Evolutionary conservation across 371 early-diverging fungal species (phyloP), one percentile per base, ranked within the genome.

Genomic region (Mucor irregularis): DNA sequence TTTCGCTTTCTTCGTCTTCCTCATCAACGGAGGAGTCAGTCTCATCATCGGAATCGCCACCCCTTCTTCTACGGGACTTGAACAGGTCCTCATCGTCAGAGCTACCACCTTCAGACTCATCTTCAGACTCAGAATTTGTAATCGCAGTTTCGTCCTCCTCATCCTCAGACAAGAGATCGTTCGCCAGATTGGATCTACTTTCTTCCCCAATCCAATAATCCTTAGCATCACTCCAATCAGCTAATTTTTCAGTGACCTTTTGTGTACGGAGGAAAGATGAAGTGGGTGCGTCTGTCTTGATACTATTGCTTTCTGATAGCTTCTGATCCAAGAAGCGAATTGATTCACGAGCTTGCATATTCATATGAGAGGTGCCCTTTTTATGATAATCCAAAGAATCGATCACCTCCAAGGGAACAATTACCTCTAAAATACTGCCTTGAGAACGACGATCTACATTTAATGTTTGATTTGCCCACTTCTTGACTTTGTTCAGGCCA

Each of bases 271-370:
- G 51, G 21, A 52, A 73, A 4, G 76, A 79, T 0, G 58, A 34
- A 0, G 52, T 66, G 0, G 50, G 51, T 2, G 38, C 35, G 11
- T 53, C 56, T 4, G 34, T 37, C 22, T 58, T 51, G 3, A 28
- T 44, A 5, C 44, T 53, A 11, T 34, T n/a, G 28, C 29, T 60
- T 53, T 45, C 53, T 3, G 35, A 35, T 29, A 83, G 42, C 38
- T 74, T 62, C 24, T 89, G 83, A 62, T 92, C 92, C 49, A 92
- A 65, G 56, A 80, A 92, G 16, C 92, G 83, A 53, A 86, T 92
- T 3, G 89, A 89, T 53, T 90, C 90, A 45, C 92, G 73, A 0
- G 90, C 86, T 39, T 82, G 79, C 22, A 76, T 73, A 55, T 86
- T 88, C 60, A 74, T 80, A 44, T 76, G 74, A 17, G 79, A 80